Evolutionary conservation across 768 basidiomycete genomes (phyloP).

Genomic region (Leccinum rimulosum): DNA sequence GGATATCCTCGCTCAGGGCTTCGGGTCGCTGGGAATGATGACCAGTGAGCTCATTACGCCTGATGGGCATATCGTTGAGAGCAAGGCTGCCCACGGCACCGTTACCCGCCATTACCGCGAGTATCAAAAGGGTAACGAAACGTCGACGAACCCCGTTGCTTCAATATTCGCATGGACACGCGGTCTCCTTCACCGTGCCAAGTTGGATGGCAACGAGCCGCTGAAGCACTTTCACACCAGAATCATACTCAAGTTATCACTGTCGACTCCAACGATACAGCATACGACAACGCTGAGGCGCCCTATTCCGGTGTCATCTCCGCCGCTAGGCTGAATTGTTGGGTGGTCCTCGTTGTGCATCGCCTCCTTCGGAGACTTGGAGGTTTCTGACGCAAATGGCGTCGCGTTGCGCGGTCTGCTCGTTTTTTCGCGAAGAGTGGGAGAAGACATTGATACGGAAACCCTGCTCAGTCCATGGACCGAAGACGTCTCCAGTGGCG

Average conservation of each 20-base stretch:
- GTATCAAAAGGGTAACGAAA: conserved; percentile 95
- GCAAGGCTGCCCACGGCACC: conserved; percentile 96
- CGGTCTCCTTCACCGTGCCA: conserved; percentile 88
- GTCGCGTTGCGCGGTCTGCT: too few species aligned
- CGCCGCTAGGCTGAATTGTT: too few species aligned
- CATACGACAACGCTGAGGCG: too few species aligned
- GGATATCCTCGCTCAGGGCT: conserved; percentile 97
- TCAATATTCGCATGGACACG: conserved; percentile 99
- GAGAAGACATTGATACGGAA: too few species aligned
- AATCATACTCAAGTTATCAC: too few species aligned
- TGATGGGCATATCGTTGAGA: conserved; percentile 88
- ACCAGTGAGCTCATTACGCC: conserved; percentile 93
- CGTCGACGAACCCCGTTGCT: conserved; percentile 97
- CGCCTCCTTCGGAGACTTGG: too few species aligned
- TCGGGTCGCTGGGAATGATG: conserved; percentile 98
- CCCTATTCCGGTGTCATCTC: too few species aligned
- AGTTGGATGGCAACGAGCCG: conserved; percentile 79
- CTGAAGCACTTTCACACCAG: too few species aligned
- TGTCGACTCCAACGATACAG: too few species aligned
- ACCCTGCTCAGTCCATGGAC: background rate
- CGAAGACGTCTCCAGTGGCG: background rate
- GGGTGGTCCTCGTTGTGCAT: too few species aligned
- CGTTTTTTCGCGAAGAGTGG: too few species aligned
- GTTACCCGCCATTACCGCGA: conserved; percentile 98
- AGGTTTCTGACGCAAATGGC: too few species aligned